A percentile compares a stretch with the other conserved stretches of the same genome.
phyloP scores from a whole-genome alignment of 73 alveolate species.

The Tetrahymena elliotti region DNA sequence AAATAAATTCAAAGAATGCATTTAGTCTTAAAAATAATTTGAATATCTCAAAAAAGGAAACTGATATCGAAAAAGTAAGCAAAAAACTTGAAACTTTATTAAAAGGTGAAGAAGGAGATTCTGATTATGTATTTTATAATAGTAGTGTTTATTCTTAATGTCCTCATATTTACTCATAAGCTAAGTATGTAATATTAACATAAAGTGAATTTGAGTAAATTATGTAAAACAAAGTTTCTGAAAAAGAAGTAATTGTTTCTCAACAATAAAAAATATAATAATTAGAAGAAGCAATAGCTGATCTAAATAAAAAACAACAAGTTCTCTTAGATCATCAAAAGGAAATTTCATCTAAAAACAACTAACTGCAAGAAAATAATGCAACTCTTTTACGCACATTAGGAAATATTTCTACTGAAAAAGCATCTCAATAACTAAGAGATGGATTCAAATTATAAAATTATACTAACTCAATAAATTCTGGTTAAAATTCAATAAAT shows the following conservation, averaged over 20 bases:
- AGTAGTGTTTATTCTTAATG: neutral
- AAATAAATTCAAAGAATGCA: neutral
- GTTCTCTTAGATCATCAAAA: neutral
- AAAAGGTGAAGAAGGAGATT: neutral
- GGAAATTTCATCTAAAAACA: neutral
- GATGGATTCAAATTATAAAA: neutral
- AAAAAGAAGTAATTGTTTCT: neutral
- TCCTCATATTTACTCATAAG: neutral
- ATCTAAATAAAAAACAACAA: neutral
- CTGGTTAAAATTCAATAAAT: neutral
- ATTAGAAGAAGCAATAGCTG: neutral
- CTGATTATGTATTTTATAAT: neutral
- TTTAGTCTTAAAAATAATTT: neutral
- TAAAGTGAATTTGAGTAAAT: neutral
- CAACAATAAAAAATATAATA: neutral
- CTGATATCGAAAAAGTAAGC: neutral
- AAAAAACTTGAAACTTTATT: neutral
- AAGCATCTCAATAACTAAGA: neutral
- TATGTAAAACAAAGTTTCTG: neutral
- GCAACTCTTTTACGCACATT: neutral
- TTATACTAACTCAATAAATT: neutral
- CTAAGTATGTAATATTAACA: neutral
- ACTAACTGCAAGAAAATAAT: neutral
- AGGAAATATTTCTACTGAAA: neutral
- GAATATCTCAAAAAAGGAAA: neutral